Evolutionary conservation across 208 protist genomes (phyloP), one percentile per base, ranked within the genome.

Genomic region (Spongospora subterranea): DNA sequence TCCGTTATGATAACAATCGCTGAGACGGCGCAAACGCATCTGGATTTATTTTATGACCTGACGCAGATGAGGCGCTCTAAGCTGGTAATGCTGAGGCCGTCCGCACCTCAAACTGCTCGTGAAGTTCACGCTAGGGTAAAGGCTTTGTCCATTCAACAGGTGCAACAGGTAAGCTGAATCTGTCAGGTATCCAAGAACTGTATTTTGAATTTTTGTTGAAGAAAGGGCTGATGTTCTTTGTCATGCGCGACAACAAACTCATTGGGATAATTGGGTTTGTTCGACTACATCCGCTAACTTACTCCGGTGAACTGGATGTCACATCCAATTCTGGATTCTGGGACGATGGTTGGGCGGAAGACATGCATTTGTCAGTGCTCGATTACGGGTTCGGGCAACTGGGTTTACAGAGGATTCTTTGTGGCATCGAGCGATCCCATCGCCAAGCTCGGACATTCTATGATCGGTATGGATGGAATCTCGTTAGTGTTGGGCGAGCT

Each of bases 201-300:
- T 24, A 60, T 60, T 60, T 60, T 24, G 50, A 60, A 29, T 60
- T 60, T 60, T 60, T 6, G 13, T 60, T 60, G 6, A 6, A 43
- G 35, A 82, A 82, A 82, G n/a, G 71, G 17, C n/a, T 82, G 71
- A 35, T 35, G 71, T 82, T 82, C 71, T 82, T 82, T 35, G 71
- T 82, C 6, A 20, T 82, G 6, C 71, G 71, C n/a, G 71, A n/a
- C n/a, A 35, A 82, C n/a, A n/a, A 82, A 43, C n/a, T 82, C 6
- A n/a, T 82, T 82, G 71, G 71, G 13, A 39, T n/a, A 13, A 82
- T 82, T 6, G 71, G 71, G 6, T 82, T 82, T n/a, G n/a, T 6
- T 43, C 71, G 71, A 39, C 71, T 82, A n/a, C 17, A 82, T 43
- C 35, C 71, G 17, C 6, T 82, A n/a, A 82, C 71, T 13, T 39